phyloP scores from a whole-genome alignment of 495 filamentous ascomycete genomes.

The Aspergillus diversus region DNA sequence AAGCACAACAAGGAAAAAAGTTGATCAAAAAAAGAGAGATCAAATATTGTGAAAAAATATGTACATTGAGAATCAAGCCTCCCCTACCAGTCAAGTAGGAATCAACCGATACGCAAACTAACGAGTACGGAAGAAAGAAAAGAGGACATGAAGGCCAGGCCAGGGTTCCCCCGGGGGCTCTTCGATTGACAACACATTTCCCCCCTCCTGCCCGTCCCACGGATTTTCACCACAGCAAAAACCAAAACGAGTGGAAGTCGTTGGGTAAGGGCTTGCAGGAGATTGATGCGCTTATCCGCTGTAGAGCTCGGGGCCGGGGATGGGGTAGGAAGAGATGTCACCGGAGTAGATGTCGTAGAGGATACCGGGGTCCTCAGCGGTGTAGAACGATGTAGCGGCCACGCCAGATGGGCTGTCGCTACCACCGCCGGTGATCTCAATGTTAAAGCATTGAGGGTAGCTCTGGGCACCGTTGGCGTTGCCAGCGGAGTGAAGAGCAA shows the following conservation, averaged over 20 bases:
- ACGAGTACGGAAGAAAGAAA: not conserved
- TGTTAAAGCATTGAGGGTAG: conserved; percentile 70
- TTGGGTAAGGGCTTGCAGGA: not conserved
- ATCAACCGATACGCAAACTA: not conserved
- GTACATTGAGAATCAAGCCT: not conserved
- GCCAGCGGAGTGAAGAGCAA: conserved; percentile 62
- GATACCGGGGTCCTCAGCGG: not conserved
- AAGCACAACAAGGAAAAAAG: not conserved
- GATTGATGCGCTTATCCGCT: conserved; percentile 29
- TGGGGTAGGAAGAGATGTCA: not conserved
- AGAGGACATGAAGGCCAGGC: not conserved
- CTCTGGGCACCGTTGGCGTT: conserved; percentile 59
- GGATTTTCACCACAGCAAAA: too few relatives aligned
- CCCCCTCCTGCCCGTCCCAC: too few relatives aligned
- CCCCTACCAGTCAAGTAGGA: not conserved
- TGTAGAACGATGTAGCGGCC: not conserved
- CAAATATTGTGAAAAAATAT: not conserved
- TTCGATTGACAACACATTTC: not conserved
- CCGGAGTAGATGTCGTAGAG: conserved; percentile 3
- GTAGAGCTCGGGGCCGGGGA: conserved; percentile 22
- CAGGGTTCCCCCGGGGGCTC: not conserved
- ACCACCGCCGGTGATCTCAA: conserved; percentile 61
- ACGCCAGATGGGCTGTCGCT: conserved; percentile 10
- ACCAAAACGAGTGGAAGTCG: not conserved
- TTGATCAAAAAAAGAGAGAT: not conserved